A percentile compares a stretch with the other conserved stretches of the same genome.
phyloP scores from a whole-genome alignment of 2,329 filamentous ascomycete genomes.

The Metarhizium humberi region DNA sequence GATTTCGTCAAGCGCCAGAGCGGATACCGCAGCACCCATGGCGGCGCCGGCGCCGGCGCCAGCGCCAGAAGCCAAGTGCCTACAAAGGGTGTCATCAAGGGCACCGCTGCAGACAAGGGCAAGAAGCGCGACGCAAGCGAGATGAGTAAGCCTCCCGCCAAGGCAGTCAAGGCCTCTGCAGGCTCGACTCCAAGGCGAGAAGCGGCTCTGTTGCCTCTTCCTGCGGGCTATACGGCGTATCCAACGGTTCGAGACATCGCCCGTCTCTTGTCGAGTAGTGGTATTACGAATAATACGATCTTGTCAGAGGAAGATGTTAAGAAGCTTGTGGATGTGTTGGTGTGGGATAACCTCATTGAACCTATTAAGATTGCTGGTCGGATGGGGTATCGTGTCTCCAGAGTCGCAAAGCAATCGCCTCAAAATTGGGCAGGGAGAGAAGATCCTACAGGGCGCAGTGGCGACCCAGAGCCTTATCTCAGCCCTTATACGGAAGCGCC shows the following conservation, averaged over 20 bases:
- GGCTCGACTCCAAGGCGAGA: slow-evolving; percentile 19
- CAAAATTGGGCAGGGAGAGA: slow-evolving; percentile 31
- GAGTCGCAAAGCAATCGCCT: slow-evolving; percentile 35
- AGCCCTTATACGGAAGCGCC: slow-evolving; percentile 84
- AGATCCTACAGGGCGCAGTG: slow-evolving; percentile 24
- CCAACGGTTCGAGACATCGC: slow-evolving; percentile 75
- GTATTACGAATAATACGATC: slow-evolving; percentile 64
- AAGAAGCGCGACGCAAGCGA: slow-evolving; percentile 42
- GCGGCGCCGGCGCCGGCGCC: slow-evolving; percentile 13
- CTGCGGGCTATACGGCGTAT: slow-evolving; percentile 65
- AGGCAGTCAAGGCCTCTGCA: slow-evolving; percentile 16
- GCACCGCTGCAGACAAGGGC: slow-evolving; percentile 31
- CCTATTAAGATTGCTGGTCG: slow-evolving; percentile 40
- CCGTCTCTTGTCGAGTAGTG: slow-evolving; percentile 56
- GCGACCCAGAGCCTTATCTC: slow-evolving; percentile 33
- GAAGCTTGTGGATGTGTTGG: slow-evolving; percentile 78
- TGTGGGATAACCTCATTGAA: slow-evolving; percentile 81
- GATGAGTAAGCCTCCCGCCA: slow-evolving; percentile 22
- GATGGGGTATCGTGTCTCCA: slow-evolving; percentile 43
- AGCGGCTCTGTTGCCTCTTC: slow-evolving; percentile 39
- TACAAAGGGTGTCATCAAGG: slow-evolving; percentile 47
- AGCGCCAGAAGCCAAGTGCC: slow-evolving; percentile 34
- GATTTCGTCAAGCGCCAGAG: slow-evolving; percentile 63
- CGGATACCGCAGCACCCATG: slow-evolving; percentile 48
- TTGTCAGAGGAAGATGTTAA: slow-evolving; percentile 68